Evolutionary conservation across 805 yeast genomes (phyloP), one percentile per base, ranked within the genome.

Genomic region (Brettanomyces anomalus): DNA sequence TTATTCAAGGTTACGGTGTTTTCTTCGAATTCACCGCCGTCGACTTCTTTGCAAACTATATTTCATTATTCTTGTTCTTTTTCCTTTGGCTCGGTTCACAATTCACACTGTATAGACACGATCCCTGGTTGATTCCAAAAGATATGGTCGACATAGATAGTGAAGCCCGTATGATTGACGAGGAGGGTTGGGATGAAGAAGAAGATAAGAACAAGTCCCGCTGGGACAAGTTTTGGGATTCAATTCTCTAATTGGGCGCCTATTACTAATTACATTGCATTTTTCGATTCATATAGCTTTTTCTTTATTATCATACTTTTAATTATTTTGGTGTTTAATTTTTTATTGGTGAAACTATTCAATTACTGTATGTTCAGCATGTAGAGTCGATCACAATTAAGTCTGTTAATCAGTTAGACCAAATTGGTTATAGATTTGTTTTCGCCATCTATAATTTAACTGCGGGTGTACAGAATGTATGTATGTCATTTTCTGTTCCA

Each of bases 1-100:
- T 84, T 45, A 68, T 85, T 48, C 88, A 85, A 61, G 94, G 94
- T 21, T 85, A 71, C 58, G 61, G 70, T 2, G 74, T 76, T 2
- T 85, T 85, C 62, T 75, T 76, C 43, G 61, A 60, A 11, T 64
- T 81, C 53, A 64, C 64, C 45, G 83, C 75, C 4, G 58, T 74
- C 5, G 61, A 64, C 33, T 85, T 85, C 67, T 75, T 83, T 57
- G 76, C 85, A 19, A 76, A 84, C 20, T 85, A 85, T 55, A 66
- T 85, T 43, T 83, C 90, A 13, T 66, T 81, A 19, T 70, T 82
- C 44, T 61, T 81, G 39, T 81, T 79, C 58, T 65, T 71, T 36
- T 72, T 65, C 8, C 51, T 73, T 7, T 85, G 78, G 79, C 44
- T 71, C 2, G 68, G 67, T 13, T 49, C 59, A 13, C 61, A 57